Evolutionary conservation across 177 flowering plant genomes (phyloP), one percentile per base, ranked within the genome.

Genomic region (Tripterygium wilfordii): DNA sequence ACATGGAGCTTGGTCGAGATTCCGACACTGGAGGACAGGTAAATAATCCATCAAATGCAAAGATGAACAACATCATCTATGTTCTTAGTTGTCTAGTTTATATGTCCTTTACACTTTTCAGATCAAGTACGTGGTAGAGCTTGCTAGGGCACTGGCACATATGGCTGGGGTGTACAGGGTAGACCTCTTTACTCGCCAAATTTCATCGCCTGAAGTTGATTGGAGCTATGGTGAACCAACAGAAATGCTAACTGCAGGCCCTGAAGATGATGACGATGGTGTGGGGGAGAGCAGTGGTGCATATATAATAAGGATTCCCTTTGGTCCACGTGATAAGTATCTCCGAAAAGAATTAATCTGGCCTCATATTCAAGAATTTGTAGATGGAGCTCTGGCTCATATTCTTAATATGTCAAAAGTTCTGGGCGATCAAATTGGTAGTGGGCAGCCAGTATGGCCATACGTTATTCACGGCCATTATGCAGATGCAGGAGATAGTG

Each of bases 11-110:
- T 43, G 98, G 98, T 49, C 75, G 98, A 42, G 98, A 91, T 73
- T 88, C 96, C 38, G 98, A 91, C 53, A 91, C 98, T 5, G 98
- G 98, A 50, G 98, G 96, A 39, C 98, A 91, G 90, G 98, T 91
- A 65, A 38, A 40, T 40, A 25, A 24, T 40, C 3, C 26, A 4
- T 28, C 12, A 30, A 30, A 12, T 12, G 7, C 12, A 31, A 17
- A 18, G n/a, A 18, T 22, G 6, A n/a, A n/a, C n/a, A n/a, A n/a
- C n/a, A n/a, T n/a, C n/a, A 31, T 27, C 36, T 2, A 8, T 23
- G 20, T 28, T 28, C 27, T 49, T 41, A 17, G 15, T 33, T 31
- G 16, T 56, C 28, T 36, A n/a, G 3, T 5, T n/a, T 22, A n/a
- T 27, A 15, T 43, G 13, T n/a, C n/a, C n/a, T n/a, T n/a, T 8